Evolutionary conservation across 2,329 filamentous ascomycete species (phyloP).

Genomic region (Aureobasidium vineae): DNA sequence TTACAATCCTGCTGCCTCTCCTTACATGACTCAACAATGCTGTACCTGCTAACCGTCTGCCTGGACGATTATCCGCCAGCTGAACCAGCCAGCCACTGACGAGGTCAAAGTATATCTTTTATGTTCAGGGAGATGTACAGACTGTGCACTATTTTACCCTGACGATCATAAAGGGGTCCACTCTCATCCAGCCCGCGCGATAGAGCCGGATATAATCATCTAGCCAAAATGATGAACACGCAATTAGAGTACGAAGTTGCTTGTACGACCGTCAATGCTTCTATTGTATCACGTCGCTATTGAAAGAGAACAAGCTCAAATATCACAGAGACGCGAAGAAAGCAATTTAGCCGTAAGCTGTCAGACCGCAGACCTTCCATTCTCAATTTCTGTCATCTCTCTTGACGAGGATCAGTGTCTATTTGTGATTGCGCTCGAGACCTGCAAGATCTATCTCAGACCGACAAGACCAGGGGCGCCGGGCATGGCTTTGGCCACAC

Average conservation of each 20-base stretch:
- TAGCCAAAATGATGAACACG: neutral
- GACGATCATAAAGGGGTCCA: conserved; percentile 7
- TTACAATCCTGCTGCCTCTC: conserved; percentile 1
- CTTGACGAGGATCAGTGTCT: neutral
- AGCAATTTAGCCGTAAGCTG: neutral
- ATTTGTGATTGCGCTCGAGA: neutral
- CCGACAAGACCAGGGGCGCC: conserved; percentile 4
- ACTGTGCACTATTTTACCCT: conserved; percentile 11
- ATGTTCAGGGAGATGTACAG: neutral
- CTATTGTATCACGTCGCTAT: neutral
- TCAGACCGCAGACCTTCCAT: neutral
- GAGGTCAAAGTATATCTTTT: neutral
- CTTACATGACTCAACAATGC: conserved; percentile 16
- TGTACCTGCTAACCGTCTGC: neutral
- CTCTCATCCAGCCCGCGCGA: conserved; percentile 2
- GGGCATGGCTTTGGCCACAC: conserved; percentile 32
- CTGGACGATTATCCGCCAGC: neutral
- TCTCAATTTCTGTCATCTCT: neutral
- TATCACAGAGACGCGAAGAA: neutral
- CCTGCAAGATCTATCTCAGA: neutral
- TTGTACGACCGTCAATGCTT: neutral
- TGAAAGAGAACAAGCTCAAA: neutral
- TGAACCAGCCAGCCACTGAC: conserved; percentile 15
- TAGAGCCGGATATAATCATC: conserved; percentile 1
- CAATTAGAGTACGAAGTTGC: neutral